Percentiles rank a stretch among this genome's conserved stretches.
These are phyloP conservation scores for Melampsora americana DNA, from an alignment of 1,284 basidiomycete genomes.

Conservation along the genomic window DNA sequence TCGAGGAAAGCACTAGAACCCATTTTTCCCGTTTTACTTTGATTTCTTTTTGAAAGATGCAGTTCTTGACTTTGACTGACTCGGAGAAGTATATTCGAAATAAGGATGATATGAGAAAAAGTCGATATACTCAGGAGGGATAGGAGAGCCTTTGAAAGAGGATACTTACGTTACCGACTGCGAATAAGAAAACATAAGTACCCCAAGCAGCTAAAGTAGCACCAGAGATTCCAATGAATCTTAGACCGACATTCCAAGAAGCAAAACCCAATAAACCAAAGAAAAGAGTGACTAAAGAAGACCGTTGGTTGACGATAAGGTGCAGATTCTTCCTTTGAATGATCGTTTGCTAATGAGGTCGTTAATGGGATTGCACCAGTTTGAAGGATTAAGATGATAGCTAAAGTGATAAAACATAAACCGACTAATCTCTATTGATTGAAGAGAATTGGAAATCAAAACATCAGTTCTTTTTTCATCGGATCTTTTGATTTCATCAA, in stretches of 20 bases:
- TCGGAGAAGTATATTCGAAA: too few species aligned
- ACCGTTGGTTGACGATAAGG: conserved; percentile 31
- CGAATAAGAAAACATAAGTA: conserved; percentile 18
- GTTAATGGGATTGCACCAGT: conserved; percentile 22
- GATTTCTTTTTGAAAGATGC: too few species aligned
- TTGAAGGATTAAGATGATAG: conserved; percentile 21
- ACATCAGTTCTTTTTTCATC: background rate
- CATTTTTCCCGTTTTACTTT: too few species aligned
- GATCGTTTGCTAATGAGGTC: conserved; percentile 8
- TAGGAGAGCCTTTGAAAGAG: too few species aligned
- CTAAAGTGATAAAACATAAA: conserved; percentile 18
- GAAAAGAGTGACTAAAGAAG: conserved; percentile 24
- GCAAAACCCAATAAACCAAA: conserved; percentile 14
- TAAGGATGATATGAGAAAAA: too few species aligned
- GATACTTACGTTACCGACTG: conserved; percentile 3
- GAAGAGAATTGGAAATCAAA: background rate
- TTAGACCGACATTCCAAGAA: conserved; percentile 26
- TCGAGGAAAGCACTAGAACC: too few species aligned
- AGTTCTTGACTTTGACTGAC: too few species aligned
- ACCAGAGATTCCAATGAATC: conserved; percentile 3
- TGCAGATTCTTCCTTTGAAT: background rate
- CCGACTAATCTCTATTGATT: conserved; percentile 16
- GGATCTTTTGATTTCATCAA: too few species aligned
- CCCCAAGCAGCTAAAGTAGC: background rate
- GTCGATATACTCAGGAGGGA: too few species aligned